Evolutionary conservation across 768 basidiomycete genomes (phyloP).

Genomic region (Lyophyllum decastes): DNA sequence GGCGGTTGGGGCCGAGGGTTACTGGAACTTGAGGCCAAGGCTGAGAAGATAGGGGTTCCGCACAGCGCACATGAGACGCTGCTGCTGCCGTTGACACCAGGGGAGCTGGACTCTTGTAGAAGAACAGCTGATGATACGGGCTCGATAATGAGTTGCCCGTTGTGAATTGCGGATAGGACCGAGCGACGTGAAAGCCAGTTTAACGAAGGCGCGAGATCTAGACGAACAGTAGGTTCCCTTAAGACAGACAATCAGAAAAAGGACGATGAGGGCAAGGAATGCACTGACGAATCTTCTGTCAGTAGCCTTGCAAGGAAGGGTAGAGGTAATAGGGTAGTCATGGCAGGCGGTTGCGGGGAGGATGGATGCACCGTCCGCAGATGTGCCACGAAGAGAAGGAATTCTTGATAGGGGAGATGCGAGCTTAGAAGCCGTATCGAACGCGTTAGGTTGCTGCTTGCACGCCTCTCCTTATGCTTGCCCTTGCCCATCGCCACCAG

Average conservation of each 20-base stretch:
- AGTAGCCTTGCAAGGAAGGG: conserved; percentile 79
- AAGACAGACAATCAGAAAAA: conserved; percentile 12
- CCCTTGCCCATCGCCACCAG: conserved; percentile 62
- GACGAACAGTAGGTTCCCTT: conserved; percentile 88
- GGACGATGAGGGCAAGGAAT: conserved; percentile 13
- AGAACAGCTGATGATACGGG: conserved; percentile 69
- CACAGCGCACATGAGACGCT: conserved; percentile 81
- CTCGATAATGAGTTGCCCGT: conserved; percentile 86
- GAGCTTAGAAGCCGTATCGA: conserved; percentile 57
- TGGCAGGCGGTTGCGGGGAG: conserved; percentile 60
- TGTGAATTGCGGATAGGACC: conserved; percentile 82
- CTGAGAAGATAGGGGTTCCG: conserved; percentile 56
- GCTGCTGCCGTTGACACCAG: conserved; percentile 43
- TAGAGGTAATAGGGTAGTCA: conserved; percentile 73
- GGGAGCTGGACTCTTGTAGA: conserved; percentile 54
- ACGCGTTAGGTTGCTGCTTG: conserved; percentile 23
- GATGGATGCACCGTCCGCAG: conserved; percentile 69
- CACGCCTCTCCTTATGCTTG: conserved; percentile 58
- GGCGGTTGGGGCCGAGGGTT: conserved; percentile 33
- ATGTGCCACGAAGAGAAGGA: conserved; percentile 74
- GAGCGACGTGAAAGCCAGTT: conserved; percentile 92
- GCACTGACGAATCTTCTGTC: conserved; percentile 82
- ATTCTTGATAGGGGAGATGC: conserved; percentile 82
- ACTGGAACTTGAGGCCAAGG: conserved; percentile 23
- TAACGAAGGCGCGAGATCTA: conserved; percentile 92